Base-by-base conservation (phyloP, 805 yeast species). In the Monosporozyma siamensis region DNA sequence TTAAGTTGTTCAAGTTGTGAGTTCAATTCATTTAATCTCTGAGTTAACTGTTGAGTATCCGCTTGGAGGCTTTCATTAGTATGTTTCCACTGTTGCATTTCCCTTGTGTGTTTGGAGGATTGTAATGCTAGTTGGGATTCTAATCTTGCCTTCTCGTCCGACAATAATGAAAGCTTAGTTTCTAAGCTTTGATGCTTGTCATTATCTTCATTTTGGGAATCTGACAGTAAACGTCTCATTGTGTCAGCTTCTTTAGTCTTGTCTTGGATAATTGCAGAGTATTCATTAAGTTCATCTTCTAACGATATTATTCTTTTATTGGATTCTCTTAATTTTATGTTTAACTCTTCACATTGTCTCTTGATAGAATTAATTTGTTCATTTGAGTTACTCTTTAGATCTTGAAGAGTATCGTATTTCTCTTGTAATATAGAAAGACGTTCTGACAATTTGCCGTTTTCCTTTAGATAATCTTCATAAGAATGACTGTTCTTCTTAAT, bases 251-350 rank as follows among this genome's bases (percentile, higher is more conserved):
- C 97, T 40, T 89, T 69, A 0, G 84, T 77, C 46, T 95, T 74
- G 54, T 88, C 95, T 54, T 81, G 92, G 2, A 89, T 62, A 60
- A 80, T 68, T 25, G 75, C 72, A 43, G 86, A 73, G 4, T 84
- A 68, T 44, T 89, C 97, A 9, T 73, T 67, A n/a, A 90, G 64
- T 55, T 89, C 96, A 44, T 87, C 95, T 50, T 84, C 88, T 23
- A 89, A 58, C 2, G 77, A 73, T 44, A 83, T 88, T 18, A 75
- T 68, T 48, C 75, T 72, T 41, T 69, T 69, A 34, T 70, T 71
- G 1, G 78, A 66, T 51, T 92, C 97, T 46, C 74, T 74, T 31
- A 79, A 63, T 42, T 83, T 76, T 71, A 82, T 73, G 3, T 71
- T 55, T 39, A 83, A 58, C 53, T 86, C 95, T 40, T 85, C 90